phyloP scores from a whole-genome alignment of 352 stramenopile genomes.

The Phytophthora niederhauseri region DNA sequence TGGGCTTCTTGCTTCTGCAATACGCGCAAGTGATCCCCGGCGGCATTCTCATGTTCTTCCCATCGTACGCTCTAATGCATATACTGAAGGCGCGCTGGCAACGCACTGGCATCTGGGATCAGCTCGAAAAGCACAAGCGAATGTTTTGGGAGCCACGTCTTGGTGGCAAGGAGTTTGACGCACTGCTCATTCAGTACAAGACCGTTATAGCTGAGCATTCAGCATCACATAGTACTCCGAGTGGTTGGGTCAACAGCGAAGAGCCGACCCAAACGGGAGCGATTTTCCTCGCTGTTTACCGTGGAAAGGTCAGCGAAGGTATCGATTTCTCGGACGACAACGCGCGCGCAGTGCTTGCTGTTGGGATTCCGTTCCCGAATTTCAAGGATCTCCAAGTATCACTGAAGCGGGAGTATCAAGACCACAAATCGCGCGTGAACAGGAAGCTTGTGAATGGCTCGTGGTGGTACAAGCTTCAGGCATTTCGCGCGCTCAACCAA shows the following conservation, averaged over 20 bases:
- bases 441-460: conserved; percentile 59
- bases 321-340: conserved; percentile 98
- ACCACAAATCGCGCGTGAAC: conserved; percentile 62
- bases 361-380: conserved; percentile 97
- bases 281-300: conserved; percentile 97
- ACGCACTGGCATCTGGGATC: conserved; percentile 54
- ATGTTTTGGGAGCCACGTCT: conserved; percentile 71
- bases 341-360: conserved; percentile 95
- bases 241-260: conserved; percentile 13
- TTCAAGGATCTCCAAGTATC: conserved; percentile 91
- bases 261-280: conserved; percentile 68
- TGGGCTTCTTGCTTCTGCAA: conserved; percentile 70
- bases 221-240: conserved; percentile 18
- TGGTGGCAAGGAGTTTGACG: conserved; percentile 81
- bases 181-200: conserved; percentile 75
- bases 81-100: conserved; percentile 64
- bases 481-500: conserved; percentile 98
- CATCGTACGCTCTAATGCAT: conserved; percentile 78
- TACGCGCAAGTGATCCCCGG: conserved; percentile 67
- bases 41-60: conserved; percentile 85
- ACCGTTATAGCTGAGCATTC: conserved; percentile 39
- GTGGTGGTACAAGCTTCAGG: conserved; percentile 97
- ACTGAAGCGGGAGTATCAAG: conserved; percentile 80
- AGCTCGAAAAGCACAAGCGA: conserved; percentile 60
- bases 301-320: conserved; percentile 98